Evolutionary conservation across 345 rosid species (phyloP).

Genomic region (Populus alba): DNA sequence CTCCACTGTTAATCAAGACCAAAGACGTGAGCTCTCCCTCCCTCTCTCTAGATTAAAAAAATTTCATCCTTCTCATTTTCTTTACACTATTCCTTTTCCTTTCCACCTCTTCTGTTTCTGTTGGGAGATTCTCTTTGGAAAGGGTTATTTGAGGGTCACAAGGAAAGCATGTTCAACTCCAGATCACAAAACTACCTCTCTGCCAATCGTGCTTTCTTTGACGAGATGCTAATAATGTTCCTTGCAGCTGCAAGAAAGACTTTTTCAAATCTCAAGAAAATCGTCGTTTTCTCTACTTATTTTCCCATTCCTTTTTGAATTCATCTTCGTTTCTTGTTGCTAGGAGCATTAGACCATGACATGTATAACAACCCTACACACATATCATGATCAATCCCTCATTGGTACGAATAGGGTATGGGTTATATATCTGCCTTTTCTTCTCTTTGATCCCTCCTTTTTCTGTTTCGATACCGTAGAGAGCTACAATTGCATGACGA

Average conservation of each 20-base stretch:
- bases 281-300: not conserved
- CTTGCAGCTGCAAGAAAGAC: slow-evolving; percentile 37
- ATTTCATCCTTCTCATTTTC: not conserved
- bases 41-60: not conserved
- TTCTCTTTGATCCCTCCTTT: slow-evolving; percentile 22
- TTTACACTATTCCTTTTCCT: not conserved
- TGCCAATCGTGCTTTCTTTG: slow-evolving; percentile 56
- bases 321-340: slow-evolving; percentile 15
- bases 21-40: slow-evolving; percentile 54
- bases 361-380: slow-evolving; percentile 22
- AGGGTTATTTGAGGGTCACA: slow-evolving; percentile 41
- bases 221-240: slow-evolving; percentile 58
- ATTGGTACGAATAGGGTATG: slow-evolving; percentile 28
- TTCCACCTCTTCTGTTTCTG: slow-evolving; percentile 11
- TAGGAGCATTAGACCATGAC: slow-evolving; percentile 24
- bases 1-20: slow-evolving; percentile 60
- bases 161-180: slow-evolving; percentile 51
- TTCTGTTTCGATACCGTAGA: slow-evolving; percentile 17
- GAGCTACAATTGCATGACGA: slow-evolving; percentile 32
- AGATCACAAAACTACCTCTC: slow-evolving; percentile 33
- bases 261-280: slow-evolving; percentile 14
- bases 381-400: slow-evolving; percentile 21
- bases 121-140: slow-evolving; percentile 29
- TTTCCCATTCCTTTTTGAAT: slow-evolving; percentile 4
- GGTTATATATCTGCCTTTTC: slow-evolving; percentile 22